Base-by-base conservation (phyloP, 495 filamentous ascomycete species). In the Podospora bellae-mahoneyi region DNA sequence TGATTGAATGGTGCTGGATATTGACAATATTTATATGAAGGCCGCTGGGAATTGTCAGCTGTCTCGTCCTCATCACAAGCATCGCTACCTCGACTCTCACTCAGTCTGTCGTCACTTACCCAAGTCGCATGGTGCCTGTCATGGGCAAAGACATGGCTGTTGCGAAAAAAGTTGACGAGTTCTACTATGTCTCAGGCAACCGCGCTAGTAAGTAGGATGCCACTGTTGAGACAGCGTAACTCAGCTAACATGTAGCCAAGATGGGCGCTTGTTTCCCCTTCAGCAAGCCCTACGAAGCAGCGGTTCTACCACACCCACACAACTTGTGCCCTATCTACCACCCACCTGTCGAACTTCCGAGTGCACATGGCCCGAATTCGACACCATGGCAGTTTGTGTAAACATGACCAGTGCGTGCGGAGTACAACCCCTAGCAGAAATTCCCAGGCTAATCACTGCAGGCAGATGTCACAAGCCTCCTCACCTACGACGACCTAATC, bases 61-160 rank as follows among this genome's bases (percentile, higher is more conserved):
- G 18, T 16, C 60, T 48, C 15, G 27, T 62, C 5, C 23, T 62
- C 16, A n/a, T 62, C 5, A 62, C 60, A 28, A 32, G 60, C 60
- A 18, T 62, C 6, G 30, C 27, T 27, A 62, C 60, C 5, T 62
- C 60, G 60, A 62, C 60, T n/a, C 27, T 62, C 16, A 28, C 60
- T n/a, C 60, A 61, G 16, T 27, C 60, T 30, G 18, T 27, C 15
- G 60, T 62, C 10, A 28, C 60, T 28, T 62, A 28, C 27, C 60
- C 60, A 6, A 34, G 16, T 18, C 60, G 23, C 60, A 18, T 62
- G 20, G 60, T 62, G 18, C 60, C 23, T 48, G 39, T 48, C 39
- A 48, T 48, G 13, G 39, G 39, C 7, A 48, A 48, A 0, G 39
- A 48, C 39, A 48, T 0, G 39, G 39, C 39, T 48, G 15, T 48